These are phyloP conservation scores for Pseudogymnoascus sp. DNA, from an alignment of 2,329 filamentous ascomycete species.

Conservation along the genomic window DNA sequence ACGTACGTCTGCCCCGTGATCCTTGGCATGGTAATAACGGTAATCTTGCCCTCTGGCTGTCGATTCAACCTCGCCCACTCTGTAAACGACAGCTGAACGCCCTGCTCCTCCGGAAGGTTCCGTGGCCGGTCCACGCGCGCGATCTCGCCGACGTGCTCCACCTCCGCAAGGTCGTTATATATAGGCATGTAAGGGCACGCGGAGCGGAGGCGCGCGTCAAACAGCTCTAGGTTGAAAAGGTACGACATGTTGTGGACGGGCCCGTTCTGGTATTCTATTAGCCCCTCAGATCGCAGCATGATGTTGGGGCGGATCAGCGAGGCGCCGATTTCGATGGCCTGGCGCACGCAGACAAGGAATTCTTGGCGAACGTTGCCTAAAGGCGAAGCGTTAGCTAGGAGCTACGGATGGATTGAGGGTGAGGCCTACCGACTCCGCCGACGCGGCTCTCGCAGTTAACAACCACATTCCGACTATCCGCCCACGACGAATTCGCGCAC, in stretches of 20 bases:
- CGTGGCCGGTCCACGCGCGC: slow-evolving; percentile 19
- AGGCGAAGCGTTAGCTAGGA: slow-evolving; percentile 10
- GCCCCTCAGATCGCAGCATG: background rate
- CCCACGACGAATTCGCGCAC: background rate
- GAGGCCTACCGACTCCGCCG: background rate
- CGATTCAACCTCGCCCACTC: background rate
- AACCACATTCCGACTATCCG: background rate
- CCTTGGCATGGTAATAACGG: background rate
- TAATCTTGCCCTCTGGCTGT: background rate
- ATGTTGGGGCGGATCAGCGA: background rate
- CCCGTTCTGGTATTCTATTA: background rate
- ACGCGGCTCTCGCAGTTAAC: background rate
- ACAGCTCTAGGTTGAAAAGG: slow-evolving; percentile 16
- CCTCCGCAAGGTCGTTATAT: slow-evolving; percentile 15
- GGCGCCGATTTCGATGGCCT: background rate
- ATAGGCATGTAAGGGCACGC: slow-evolving; percentile 17
- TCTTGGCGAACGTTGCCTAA: background rate
- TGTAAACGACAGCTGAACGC: slow-evolving; percentile 8
- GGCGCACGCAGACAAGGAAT: background rate
- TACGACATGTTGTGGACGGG: slow-evolving; percentile 13
- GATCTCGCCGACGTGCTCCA: slow-evolving; percentile 15
- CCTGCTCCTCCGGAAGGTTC: slow-evolving; percentile 20
- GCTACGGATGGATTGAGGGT: background rate
- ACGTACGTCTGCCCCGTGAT: background rate
- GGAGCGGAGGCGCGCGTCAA: slow-evolving; percentile 6